Evolutionary conservation across 2,329 filamentous ascomycete species (phyloP), one percentile per base, ranked within the genome.

Genomic region (Talaromyces marneffei): DNA sequence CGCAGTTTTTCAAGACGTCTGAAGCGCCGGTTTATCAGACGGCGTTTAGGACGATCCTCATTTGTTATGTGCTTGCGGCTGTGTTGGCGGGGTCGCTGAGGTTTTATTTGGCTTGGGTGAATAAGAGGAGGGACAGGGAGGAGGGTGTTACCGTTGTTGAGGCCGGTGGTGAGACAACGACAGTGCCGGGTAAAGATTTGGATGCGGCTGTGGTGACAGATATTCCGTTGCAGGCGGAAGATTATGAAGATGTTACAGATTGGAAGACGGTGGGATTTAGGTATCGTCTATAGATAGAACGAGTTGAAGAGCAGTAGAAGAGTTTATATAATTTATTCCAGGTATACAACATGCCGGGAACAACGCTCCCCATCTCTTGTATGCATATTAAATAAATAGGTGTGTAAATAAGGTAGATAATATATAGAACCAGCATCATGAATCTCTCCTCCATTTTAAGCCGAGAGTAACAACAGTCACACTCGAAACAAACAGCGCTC

Each of bases 231-330:
- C 70, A 73, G 18, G 73, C 77, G 0, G 76, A 78, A 58, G 80
- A 82, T 62, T 82, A 83, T 61, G 82, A 85, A 20, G 83, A 87
- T 69, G 71, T 82, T 2, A 86, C 85, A 1, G 85, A 87, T 66
- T 85, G 82, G 80, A 79, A 85, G 39, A 84, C 79, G 0, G 69
- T 78, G 18, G 85, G 84, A 0, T 87, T 87, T 64, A 78, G 83
- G 44, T 87, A 87, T 70, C 78, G 84, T 29, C 67, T 82, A 27
- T 82, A 65, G 44, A n/a, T n/a, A 20, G n/a, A n/a, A n/a, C n/a
- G n/a, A n/a, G n/a, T n/a, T 56, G 1, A 18, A 20, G 6, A 46
- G 23, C 8, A 9, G 14, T 48, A 9, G n/a, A 33, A n/a, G 7
- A 33, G 27, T 16, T 8, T 29, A n/a, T 18, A 8, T 6, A 52